phyloP scores from a whole-genome alignment of 192 early-diverging fungal species.

The Allomyces macrogynus region DNA sequence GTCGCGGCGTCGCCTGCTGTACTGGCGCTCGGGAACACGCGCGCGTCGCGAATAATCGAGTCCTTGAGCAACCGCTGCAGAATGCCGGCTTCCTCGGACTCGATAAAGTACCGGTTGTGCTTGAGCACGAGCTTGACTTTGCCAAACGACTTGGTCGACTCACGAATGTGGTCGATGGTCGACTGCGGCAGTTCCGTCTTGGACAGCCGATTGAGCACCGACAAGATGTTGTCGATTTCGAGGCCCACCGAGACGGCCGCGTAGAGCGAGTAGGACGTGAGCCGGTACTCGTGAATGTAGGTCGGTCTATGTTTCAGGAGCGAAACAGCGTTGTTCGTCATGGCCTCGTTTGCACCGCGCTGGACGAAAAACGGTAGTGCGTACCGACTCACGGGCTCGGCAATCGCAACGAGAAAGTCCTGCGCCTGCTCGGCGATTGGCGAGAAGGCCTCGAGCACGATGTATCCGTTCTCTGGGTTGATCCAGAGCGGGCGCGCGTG shows the following conservation, averaged over 20 bases:
- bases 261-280: slow-evolving; percentile 87
- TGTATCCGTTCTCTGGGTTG: slow-evolving; percentile 49
- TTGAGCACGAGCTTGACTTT: slow-evolving; percentile 95
- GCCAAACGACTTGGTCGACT: slow-evolving; percentile 72
- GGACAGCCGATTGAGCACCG: slow-evolving; percentile 68
- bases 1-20: too few relatives aligned
- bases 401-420: slow-evolving; percentile 87
- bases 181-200: slow-evolving; percentile 64
- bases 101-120: slow-evolving; percentile 82
- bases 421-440: slow-evolving; percentile 87
- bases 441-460: slow-evolving; percentile 92
- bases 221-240: slow-evolving; percentile 74
- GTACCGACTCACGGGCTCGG: slow-evolving; percentile 76
- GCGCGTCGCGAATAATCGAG: slow-evolving; percentile 42
- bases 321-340: slow-evolving; percentile 2
- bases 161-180: slow-evolving; percentile 52
- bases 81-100: slow-evolving; percentile 64
- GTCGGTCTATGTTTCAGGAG: slow-evolving; percentile 20
- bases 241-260: slow-evolving; percentile 96
- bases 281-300: slow-evolving; percentile 78
- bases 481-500: slow-evolving; percentile 78
- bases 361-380: slow-evolving; percentile 11
- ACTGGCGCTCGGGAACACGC: slow-evolving; percentile 5
- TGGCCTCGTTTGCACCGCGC: not conserved
- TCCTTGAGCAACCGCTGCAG: slow-evolving; percentile 61